phyloP scores from a whole-genome alignment of 805 yeast genomes.

The Yarrowia phangngaensis region DNA sequence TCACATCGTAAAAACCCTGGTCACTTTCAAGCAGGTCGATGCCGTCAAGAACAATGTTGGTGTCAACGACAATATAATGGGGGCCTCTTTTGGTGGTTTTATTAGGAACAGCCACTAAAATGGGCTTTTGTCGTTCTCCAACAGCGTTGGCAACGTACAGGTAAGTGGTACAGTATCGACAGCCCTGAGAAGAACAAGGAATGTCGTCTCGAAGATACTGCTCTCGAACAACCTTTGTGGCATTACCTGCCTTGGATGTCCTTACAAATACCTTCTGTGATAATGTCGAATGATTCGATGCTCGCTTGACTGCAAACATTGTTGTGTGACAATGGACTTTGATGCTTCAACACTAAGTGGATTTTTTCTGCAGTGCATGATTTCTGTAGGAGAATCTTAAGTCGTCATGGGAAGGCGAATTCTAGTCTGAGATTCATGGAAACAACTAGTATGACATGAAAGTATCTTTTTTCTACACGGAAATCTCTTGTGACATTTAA shows the following conservation, averaged over 20 bases:
- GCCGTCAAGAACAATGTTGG: conserved; percentile 81
- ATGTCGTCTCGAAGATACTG: conserved; percentile 90
- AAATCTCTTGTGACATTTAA: too few species aligned
- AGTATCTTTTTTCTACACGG: too few species aligned
- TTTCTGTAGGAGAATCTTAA: too few species aligned
- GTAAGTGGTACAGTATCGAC: conserved; percentile 56
- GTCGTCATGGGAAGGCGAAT: too few species aligned
- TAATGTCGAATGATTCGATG: conserved; percentile 27
- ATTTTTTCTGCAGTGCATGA: conserved; percentile 24
- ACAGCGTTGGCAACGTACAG: conserved; percentile 56
- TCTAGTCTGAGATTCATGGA: not conserved
- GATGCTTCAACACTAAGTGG: conserved; percentile 2
- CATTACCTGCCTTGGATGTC: conserved; percentile 77
- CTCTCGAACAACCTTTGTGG: conserved; percentile 87
- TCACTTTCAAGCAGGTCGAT: conserved; percentile 83
- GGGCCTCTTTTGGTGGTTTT: conserved; percentile 47
- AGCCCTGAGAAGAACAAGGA: conserved; percentile 77
- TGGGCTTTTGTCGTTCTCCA: conserved; percentile 61
- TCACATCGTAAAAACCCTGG: conserved; percentile 77
- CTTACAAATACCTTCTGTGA: conserved; percentile 77
- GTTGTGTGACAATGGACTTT: conserved; percentile 3
- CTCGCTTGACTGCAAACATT: conserved; percentile 25
- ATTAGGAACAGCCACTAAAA: conserved; percentile 62
- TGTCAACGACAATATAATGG: conserved; percentile 85
- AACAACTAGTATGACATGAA: too few species aligned